phyloP scores from a whole-genome alignment of 148 eudicot species.

The Heliosperma pusillum region DNA sequence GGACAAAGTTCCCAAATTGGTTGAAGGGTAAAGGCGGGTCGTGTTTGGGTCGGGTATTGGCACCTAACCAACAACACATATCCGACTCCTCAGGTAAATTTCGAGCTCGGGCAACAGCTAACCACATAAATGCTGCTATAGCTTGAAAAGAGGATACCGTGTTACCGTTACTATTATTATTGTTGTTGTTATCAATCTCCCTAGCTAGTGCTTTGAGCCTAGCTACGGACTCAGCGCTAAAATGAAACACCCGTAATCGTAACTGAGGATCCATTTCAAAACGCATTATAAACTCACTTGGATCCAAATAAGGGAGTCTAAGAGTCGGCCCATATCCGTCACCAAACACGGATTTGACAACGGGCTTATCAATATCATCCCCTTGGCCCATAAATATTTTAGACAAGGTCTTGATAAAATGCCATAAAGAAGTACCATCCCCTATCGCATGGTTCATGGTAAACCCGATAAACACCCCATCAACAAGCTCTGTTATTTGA shows the following conservation, averaged over 20 bases:
- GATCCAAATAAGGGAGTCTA: conserved; percentile 22
- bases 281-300: conserved; percentile 21
- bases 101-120: conserved; percentile 22
- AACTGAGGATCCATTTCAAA: background rate
- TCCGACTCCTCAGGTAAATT: background rate
- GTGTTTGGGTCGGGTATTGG: conserved; percentile 12
- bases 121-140: conserved; percentile 25
- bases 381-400: conserved; percentile 19
- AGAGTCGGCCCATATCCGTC: conserved; percentile 7
- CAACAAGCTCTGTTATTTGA: no score
- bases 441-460: no score
- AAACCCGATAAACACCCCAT: no score
- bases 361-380: background rate
- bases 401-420: conserved; percentile 28
- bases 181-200: background rate
- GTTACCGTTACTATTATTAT: no score
- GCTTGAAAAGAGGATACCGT: conserved; percentile 27
- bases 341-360: conserved; percentile 18
- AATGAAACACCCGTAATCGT: conserved; percentile 27
- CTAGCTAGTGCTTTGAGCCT: conserved; percentile 28
- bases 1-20: conserved; percentile 22
- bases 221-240: conserved; percentile 13
- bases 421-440: conserved; percentile 35
- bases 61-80: conserved; percentile 13
- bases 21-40: conserved; percentile 20